Evolutionary conservation across 495 filamentous ascomycete genomes (phyloP), one percentile per base, ranked within the genome.

Genomic region (Hypoxylon fragiforme): DNA sequence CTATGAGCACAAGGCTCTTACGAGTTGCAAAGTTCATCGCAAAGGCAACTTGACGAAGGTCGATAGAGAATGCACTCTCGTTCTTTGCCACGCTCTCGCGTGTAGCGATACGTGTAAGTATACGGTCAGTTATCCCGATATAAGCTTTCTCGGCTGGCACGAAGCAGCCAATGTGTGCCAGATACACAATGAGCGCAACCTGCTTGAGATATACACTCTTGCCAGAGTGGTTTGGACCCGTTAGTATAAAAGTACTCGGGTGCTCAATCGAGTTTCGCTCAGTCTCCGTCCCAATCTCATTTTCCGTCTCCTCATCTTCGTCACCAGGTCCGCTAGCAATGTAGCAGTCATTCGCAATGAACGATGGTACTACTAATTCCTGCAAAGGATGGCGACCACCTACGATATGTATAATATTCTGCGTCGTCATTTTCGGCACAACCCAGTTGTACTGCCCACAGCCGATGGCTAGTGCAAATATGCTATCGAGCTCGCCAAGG

Each of bases 151-250:
- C 81, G 1, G 92, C 91, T 2, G 94, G 92, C 5, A 98, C 87
- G 62, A 88, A 97, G 65, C 90, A 89, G 44, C 95, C 95, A 44
- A 96, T 84, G 57, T 98, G 94, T 7, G 95, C 92, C 64, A 98
- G 77, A 63, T 92, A 96, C 15, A 95, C 87, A 55, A 97, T 95
- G 35, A 97, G 68, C n/a, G 94, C 95, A 44, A 91, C 83, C 65
- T 96, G 94, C 68, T 95, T 97, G 71, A 98, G 85, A 70, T 96
- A 96, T 21, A 97, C 82, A 63, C 90, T 96, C 66, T 97, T 97
- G 6, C 94, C 95, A 0, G 94, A 97, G 71, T 90, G 95, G 60
- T 98, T 97, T 28, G 94, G 92, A 1, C 94, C 94, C 0, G 94
- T 97, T 62, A 97, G 65, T 5, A 97, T 70, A 2, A 97, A 64